These are phyloP conservation scores for Phytophthora citrophthora DNA, from an alignment of 352 stramenopile genomes.

Conservation along the genomic window DNA sequence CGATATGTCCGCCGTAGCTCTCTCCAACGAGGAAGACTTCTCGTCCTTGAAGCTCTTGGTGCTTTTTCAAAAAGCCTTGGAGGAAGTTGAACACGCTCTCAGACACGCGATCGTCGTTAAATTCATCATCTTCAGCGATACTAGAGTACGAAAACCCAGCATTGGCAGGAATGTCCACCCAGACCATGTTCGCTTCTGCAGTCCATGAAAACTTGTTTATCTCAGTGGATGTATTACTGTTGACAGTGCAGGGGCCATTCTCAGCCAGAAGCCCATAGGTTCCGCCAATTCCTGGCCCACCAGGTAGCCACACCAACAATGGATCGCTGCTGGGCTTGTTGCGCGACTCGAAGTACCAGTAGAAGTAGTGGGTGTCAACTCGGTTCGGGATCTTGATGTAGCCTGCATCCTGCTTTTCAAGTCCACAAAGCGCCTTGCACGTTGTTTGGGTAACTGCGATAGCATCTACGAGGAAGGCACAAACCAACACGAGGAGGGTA, in stretches of 20 bases:
- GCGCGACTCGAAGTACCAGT: constrained; percentile 70
- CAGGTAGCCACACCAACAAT: constrained; percentile 62
- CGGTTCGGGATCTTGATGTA: constrained; percentile 66
- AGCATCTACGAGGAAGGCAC: background rate
- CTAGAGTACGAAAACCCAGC: constrained; percentile 55
- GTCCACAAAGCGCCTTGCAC: background rate
- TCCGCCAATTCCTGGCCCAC: constrained; percentile 53
- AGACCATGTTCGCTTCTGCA: constrained; percentile 58
- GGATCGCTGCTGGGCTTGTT: constrained; percentile 42
- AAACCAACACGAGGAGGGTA: background rate
- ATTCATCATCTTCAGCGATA: constrained; percentile 36
- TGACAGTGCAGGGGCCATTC: constrained; percentile 64
- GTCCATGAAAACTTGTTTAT: constrained; percentile 63
- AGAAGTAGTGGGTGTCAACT: constrained; percentile 70
- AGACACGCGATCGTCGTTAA: constrained; percentile 48
- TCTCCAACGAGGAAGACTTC: constrained; percentile 65
- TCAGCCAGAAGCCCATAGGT: constrained; percentile 58
- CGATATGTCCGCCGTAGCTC: constrained; percentile 42
- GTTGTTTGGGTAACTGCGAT: background rate
- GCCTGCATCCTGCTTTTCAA: constrained; percentile 19
- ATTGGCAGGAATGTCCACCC: constrained; percentile 60
- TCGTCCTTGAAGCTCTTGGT: constrained; percentile 47
- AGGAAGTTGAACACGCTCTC: constrained; percentile 68
- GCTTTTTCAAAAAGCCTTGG: constrained; percentile 52
- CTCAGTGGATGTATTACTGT: constrained; percentile 40